Base-by-base conservation (phyloP, 2,329 filamentous ascomycete species). In the Sporothrix luriei region DNA sequence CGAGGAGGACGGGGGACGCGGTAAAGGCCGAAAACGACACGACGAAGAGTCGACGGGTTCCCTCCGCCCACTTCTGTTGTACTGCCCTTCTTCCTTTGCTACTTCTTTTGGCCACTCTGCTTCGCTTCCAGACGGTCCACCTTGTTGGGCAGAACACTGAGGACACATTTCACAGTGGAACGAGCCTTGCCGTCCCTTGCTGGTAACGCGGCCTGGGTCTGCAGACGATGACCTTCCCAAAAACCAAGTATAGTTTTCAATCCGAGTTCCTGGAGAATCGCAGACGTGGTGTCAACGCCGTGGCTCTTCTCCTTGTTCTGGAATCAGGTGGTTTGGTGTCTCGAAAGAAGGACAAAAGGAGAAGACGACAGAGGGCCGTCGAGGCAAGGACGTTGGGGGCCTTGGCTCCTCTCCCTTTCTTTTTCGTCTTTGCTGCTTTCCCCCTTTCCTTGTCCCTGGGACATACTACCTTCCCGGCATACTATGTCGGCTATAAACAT, bases 231-330 rank as follows among this genome's bases (percentile, higher is more conserved):
- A 78, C 70, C 72, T 70, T 57, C 70, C 70, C 66, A 69, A 38
- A 40, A 43, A 13, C 66, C 21, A 13, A 43, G 57, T 71, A 70
- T 79, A 80, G 78, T 80, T 80, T 80, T 80, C 78, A 80, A 80
- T 79, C 78, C 72, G 78, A 80, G 78, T 70, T 69, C 65, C 69
- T 49, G 71, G 70, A 43, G 66, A 69, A 72, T 72, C 64, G 71
- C 40, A 72, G 71, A 72, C 71, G 26, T 49, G 48, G 66, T 6
- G n/a, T n/a, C 4, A 29, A 26, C 11, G 26, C 51, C 51, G 19
- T 68, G 71, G 65, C 69, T 72, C 69, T 71, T 71, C 48, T 67
- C 59, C 64, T 64, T 68, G 40, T 59, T 59, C 24, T 24, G 24
- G 43, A 38, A 49, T 16, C 6, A 7, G 48, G 40, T 14, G 48